Base-by-base conservation (phyloP, 2,329 filamentous ascomycete genomes). In the Dactylellina haptotyla region DNA sequence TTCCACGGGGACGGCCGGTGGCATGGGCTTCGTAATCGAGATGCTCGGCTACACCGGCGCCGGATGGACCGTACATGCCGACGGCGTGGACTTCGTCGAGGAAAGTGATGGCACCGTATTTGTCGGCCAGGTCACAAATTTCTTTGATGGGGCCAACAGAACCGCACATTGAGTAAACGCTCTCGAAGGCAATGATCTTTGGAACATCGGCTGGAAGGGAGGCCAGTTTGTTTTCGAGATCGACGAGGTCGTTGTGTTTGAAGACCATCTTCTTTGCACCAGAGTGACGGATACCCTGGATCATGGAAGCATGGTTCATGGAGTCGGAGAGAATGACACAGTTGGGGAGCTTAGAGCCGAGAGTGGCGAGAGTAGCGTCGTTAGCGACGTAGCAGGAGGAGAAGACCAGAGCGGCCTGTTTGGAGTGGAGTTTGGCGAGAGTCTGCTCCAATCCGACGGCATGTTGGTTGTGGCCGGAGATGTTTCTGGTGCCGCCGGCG, bases 151-250 rank as follows among this genome's bases (percentile, higher is more conserved):
- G 95, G 0, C 93, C 95, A 80, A 99, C 92, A 14, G 93, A 97
- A 75, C 95, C 95, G 80, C 95, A 99, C 95, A 99, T 99, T 84
- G 93, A 97, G 84, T 99, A 99, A 2, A 99, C 95, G 28, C 93
- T 97, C 83, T 99, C 95, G 76, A 98, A 99, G 1, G 95, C 95
- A 76, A 99, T 99, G 77, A 99, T 97, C 85, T 99, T 99, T 67
- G 95, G 95, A 34, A 91, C 87, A 73, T 95, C 86, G 0, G 90
- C 83, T 0, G 94, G 93, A 43, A 99, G 86, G 10, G 93, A 90
- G 1, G 93, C 93, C 76, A 99, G 85, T 83, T 99, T 98, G 56
- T 88, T 88, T 84, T 99, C 95, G 14, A 99, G 85, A 79, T 99
- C 95, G 43, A 86, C 88, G n/a, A 98, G 82, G 79, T 99, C 93